Percentiles rank a stretch among this genome's conserved stretches.
Conservation (phyloP, 768 basidiomycete species). For the Galerina sulciceps region DNA sequence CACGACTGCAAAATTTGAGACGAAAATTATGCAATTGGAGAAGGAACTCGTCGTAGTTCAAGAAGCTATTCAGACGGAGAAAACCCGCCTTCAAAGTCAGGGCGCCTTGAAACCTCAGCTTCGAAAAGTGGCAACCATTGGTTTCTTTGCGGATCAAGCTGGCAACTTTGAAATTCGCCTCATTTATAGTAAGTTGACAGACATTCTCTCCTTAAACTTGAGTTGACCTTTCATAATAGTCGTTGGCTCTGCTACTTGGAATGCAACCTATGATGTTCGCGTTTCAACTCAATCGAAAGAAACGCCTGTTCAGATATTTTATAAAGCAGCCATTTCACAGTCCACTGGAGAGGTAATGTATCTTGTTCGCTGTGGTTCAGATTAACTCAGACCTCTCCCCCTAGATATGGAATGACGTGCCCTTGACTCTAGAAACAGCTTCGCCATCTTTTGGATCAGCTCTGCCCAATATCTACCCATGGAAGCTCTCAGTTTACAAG, state of each 20-base stretch:
- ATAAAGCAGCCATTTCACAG: conserved; percentile 44
- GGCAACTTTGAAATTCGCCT: conserved; percentile 38
- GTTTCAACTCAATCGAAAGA: conserved; percentile 40
- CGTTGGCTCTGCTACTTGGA: conserved; percentile 33
- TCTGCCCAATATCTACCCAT: conserved; percentile 35
- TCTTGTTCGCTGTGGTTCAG: conserved; percentile 9
- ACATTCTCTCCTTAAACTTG: not conserved
- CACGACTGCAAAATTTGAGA: conserved; percentile 32
- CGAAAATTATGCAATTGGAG: conserved; percentile 27
- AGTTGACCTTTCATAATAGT: not conserved
- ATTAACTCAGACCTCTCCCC: not conserved
- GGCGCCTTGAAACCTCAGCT: conserved; percentile 22
- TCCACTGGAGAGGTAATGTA: conserved; percentile 40
- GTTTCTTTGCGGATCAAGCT: conserved; percentile 37
- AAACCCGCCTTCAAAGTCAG: conserved; percentile 14
- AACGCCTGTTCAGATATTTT: conserved; percentile 34
- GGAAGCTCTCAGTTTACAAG: conserved; percentile 29
- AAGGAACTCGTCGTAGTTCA: conserved; percentile 27
- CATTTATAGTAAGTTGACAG: not conserved
- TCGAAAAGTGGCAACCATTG: conserved; percentile 31
- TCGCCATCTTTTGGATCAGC: conserved; percentile 38
- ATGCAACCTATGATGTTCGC: conserved; percentile 40
- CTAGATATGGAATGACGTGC: conserved; percentile 42
- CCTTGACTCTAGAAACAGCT: conserved; percentile 42
- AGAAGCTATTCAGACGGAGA: conserved; percentile 26